phyloP scores from a whole-genome alignment of 768 basidiomycete species.

The Suillus luteus region DNA sequence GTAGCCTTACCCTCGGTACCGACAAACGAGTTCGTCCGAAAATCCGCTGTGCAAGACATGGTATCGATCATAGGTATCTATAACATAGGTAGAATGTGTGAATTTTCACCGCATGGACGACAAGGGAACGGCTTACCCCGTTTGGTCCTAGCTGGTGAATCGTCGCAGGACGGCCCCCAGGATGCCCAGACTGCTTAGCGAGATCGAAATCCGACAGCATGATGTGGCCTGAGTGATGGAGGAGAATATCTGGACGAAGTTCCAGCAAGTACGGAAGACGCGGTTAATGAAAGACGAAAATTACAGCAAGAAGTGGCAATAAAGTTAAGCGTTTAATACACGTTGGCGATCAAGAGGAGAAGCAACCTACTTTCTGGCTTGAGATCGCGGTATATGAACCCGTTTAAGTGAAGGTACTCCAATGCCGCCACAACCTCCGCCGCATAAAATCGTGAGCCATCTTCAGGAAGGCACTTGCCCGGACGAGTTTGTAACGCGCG shows the following conservation, averaged over 20 bases:
- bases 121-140: constrained; percentile 59
- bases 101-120: constrained; percentile 8
- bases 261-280: constrained; percentile 12
- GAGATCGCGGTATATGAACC: constrained; percentile 98
- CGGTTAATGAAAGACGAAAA: constrained; percentile 3
- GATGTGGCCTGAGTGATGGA: constrained; percentile 98
- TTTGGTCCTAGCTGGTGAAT: constrained; percentile 85
- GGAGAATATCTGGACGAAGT: constrained; percentile 75
- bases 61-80: constrained; percentile 95
- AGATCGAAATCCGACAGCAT: constrained; percentile 99
- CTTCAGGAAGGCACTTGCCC: constrained; percentile 95
- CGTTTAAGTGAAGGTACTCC: constrained; percentile 98
- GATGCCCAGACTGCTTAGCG: constrained; percentile 91
- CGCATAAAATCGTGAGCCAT: constrained; percentile 95
- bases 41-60: constrained; percentile 95
- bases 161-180: constrained; percentile 82
- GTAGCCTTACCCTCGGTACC: constrained; percentile 87
- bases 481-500: constrained; percentile 94
- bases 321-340: constrained; percentile 12
- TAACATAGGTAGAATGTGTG: constrained; percentile 18
- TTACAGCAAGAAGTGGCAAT: constrained; percentile 13
- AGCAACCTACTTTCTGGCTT: constrained; percentile 93
- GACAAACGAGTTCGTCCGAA: constrained; percentile 98
- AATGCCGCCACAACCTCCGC: constrained; percentile 97
- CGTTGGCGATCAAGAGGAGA: constrained; percentile 9